Percentiles rank a stretch among this genome's conserved stretches.
Evolutionary conservation across 805 yeast species (phyloP).

Genomic region (Candida pseudoglaebosa): DNA sequence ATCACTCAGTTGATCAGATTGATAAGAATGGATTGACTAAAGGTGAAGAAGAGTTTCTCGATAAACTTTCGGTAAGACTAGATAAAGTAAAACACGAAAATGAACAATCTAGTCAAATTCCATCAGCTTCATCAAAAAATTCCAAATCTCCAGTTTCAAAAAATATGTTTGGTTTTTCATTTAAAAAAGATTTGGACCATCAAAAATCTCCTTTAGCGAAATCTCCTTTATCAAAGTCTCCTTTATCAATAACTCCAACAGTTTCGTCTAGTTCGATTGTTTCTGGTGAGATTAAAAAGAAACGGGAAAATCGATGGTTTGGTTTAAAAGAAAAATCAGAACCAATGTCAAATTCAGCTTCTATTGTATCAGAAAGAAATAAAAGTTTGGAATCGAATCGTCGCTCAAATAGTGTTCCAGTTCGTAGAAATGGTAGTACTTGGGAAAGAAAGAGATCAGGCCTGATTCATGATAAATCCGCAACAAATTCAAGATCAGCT

Average conservation of each 20-base stretch:
- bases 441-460: neutral
- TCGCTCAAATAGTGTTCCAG: conserved; percentile 1
- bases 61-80: conserved; percentile 9
- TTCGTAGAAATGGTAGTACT: neutral
- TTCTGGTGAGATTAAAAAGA: neutral
- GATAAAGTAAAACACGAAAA: neutral
- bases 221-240: neutral
- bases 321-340: neutral
- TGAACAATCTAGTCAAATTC: neutral
- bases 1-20: neutral
- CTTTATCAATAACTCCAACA: neutral
- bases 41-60: conserved; percentile 5
- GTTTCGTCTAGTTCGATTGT: neutral
- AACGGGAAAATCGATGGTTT: neutral
- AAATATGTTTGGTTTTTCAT: neutral
- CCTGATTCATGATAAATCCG: neutral
- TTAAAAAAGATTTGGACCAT: neutral
- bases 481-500: neutral
- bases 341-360: neutral
- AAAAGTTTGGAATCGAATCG: too few relatives aligned
- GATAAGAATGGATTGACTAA: neutral
- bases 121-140: neutral
- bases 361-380: too few relatives aligned
- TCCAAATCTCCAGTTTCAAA: neutral
- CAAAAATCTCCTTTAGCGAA: too few relatives aligned